Evolutionary conservation across 2,329 filamentous ascomycete genomes (phyloP), one percentile per base, ranked within the genome.

Genomic region (Sarocladium brachiariae): DNA sequence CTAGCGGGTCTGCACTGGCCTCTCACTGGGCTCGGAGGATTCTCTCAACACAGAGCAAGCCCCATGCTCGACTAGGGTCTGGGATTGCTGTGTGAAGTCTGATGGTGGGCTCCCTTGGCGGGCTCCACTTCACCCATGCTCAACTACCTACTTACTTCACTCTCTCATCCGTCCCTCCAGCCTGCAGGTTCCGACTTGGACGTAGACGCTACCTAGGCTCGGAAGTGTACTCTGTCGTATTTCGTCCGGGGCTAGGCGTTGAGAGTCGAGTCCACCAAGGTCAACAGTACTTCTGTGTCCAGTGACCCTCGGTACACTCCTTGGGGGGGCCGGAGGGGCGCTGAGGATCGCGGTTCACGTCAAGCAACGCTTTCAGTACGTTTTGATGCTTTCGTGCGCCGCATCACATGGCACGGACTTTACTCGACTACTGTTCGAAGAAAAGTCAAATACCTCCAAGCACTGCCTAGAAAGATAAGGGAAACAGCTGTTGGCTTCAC

Each of bases 21-120:
- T 59, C 59, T 62, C 57, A 65, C 63, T 63, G 58, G 57, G 58
- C 57, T 72, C 70, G 70, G 70, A 73, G 68, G 65, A 69, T 73
- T 73, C 65, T 69, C 64, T 63, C 62, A 49, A 49, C 46, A 35
- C 46, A 49, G 46, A 27, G 46, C 43, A 27, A 35, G 39, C 51
- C 35, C 18, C 31, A 43, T 50, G 16, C 6, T 34, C 41, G 31
- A 25, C 51, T 31, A 45, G 51, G 43, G 43, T 52, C 52, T 43
- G 47, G 52, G 47, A 43, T 41, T 50, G 11, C 27, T 27, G 43
- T 33, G 43, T 21, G 16, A 47, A 33, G 43, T 33, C 43, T 47
- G 43, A 33, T 30, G 43, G 43, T 47, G 43, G 43, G 43, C 24
- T 49, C 30, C 35, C 18, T 11, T 35, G 31, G 41, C 23, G 24